phyloP scores from a whole-genome alignment of 106 monocot genomes.

The Dendrobium officinale region DNA sequence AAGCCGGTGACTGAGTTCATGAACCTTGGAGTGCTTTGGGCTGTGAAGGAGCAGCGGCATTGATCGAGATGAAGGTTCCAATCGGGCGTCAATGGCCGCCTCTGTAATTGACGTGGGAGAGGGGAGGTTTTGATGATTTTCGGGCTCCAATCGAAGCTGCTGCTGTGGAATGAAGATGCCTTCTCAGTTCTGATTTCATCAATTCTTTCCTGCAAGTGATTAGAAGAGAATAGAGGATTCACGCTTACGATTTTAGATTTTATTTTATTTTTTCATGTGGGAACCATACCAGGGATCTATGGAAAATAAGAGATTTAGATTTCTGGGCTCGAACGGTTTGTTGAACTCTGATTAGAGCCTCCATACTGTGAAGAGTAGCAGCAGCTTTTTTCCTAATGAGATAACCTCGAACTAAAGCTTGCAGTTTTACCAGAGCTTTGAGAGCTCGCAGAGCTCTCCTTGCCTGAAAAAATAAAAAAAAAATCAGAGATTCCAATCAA shows the following conservation, averaged over 20 bases:
- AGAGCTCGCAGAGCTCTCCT: conserved; percentile 52
- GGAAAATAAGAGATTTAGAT: conserved; percentile 1
- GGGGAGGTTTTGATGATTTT: conserved; percentile 16
- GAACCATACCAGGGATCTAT: not conserved
- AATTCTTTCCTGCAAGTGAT: conserved; percentile 1
- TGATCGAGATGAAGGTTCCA: not conserved
- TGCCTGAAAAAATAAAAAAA: conserved; percentile 24
- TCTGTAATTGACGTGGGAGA: not conserved
- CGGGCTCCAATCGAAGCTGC: conserved; percentile 13
- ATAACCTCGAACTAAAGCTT: conserved; percentile 44
- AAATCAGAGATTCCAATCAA: not conserved
- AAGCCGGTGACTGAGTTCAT: not conserved
- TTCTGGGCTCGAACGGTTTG: conserved; percentile 13
- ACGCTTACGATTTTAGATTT: not conserved
- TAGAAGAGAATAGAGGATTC: not conserved
- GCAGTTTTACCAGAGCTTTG: conserved; percentile 50
- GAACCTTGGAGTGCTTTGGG: conserved; percentile 18
- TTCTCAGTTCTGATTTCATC: conserved; percentile 16
- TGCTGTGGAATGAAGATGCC: not conserved
- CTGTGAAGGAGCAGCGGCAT: not conserved
- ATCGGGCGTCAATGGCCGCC: not conserved
- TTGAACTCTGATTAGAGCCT: conserved; percentile 38
- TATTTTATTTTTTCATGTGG: not conserved
- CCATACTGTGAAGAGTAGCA: conserved; percentile 25
- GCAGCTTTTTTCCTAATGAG: conserved; percentile 42